These are phyloP conservation scores for Coniella vitis DNA, from an alignment of 2,329 filamentous ascomycete species.

Conservation along the genomic window DNA sequence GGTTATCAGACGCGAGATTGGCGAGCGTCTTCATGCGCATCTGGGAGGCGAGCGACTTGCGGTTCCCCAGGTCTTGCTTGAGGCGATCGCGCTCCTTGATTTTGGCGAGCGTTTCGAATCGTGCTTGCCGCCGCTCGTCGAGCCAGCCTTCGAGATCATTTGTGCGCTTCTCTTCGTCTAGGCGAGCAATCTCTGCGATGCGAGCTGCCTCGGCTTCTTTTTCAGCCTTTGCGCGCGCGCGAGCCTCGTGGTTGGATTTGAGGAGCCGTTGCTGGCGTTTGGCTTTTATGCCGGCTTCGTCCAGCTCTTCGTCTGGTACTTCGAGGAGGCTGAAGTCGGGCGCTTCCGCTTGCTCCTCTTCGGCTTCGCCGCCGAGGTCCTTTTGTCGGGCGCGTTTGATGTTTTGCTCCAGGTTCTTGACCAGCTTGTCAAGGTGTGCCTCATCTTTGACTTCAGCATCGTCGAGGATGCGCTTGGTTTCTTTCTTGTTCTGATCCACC, in stretches of 20 bases:
- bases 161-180: constrained; percentile 76
- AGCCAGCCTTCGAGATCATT: constrained; percentile 85
- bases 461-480: constrained; percentile 77
- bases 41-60: constrained; percentile 91
- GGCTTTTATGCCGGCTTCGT: constrained; percentile 83
- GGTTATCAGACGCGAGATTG: constrained; percentile 86
- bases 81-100: constrained; percentile 92
- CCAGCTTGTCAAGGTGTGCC: constrained; percentile 70
- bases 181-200: constrained; percentile 71
- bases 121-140: constrained; percentile 68
- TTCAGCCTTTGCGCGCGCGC: constrained; percentile 88
- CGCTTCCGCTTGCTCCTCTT: constrained; percentile 71
- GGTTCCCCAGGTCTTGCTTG: constrained; percentile 90
- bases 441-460: constrained; percentile 91
- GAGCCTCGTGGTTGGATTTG: constrained; percentile 91
- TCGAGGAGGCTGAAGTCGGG: constrained; percentile 87
- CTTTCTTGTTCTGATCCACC: constrained; percentile 78
- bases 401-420: constrained; percentile 84
- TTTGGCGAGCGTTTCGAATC: constrained; percentile 63
- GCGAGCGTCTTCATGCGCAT: constrained; percentile 98
- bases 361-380: constrained; percentile 75
- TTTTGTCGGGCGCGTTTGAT: constrained; percentile 89
- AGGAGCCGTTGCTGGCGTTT: constrained; percentile 89
- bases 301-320: constrained; percentile 82
- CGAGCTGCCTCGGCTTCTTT: constrained; percentile 90